Evolutionary conservation across 2,329 filamentous ascomycete genomes (phyloP), one percentile per base, ranked within the genome.

Genomic region (Pleoardoris graminearum): DNA sequence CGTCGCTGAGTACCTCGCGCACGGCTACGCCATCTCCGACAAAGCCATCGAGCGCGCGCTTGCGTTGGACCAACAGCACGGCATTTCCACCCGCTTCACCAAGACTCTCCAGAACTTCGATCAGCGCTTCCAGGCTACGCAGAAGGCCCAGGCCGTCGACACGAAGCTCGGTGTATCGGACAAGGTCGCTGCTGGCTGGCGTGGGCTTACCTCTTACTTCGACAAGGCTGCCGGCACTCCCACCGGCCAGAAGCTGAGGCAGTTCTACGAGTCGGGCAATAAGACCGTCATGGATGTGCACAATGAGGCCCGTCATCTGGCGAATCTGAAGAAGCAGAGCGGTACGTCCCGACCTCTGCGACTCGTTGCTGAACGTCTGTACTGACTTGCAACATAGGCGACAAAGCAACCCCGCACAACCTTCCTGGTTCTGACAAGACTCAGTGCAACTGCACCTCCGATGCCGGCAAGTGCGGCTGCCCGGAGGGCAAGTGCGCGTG

Each of bases 281-380:
- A 91, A 91, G 78, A 92, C 97, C 77, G 91, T 97, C 27, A 82
- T 91, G 66, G 94, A 99, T 71, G 94, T 99, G 41, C 94, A 99
- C 77, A 83, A 82, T 57, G 94, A 99, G 81, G 94, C 94, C 27
- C 83, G 88, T 58, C 86, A 94, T 63, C 81, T 99, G 49, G 93
- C 93, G 44, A 86, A 96, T 60, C 76, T 99, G 62, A 97, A 97
- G 87, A 82, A 85, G 39, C 80, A 83, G 73, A 37, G 47, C 51
- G 41, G 57, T 33, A 47, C 21, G 42, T 37, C 23, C 19, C 2
- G n/a, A 32, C 10, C 17, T 22, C 12, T 23, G 17, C 12, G 3
- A 3, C 2, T 7, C 21, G 3, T n/a, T 12, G 4, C 3, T 6
- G 11, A 23, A 22, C 4, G 22, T 5, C 10, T 22, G 11, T 33